Evolutionary conservation across 169 alveolate genomes (phyloP).

Genomic region (Plasmodium coatneyi): DNA sequence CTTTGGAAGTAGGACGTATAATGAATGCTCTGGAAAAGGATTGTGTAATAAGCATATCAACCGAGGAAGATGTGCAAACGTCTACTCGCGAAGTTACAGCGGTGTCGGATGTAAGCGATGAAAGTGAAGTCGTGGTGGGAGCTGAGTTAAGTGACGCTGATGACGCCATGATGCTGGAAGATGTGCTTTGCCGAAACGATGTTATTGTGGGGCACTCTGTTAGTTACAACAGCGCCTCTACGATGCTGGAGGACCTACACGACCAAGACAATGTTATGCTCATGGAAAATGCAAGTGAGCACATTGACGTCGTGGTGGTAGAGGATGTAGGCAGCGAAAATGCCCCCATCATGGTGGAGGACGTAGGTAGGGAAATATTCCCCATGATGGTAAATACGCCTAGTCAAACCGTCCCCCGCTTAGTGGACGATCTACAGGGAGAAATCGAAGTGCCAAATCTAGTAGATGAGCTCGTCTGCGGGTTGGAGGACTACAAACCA

Average conservation of each 20-base stretch:
- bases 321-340: background rate
- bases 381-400: background rate
- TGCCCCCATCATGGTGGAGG: background rate
- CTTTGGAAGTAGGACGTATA: background rate
- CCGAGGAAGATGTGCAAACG: background rate
- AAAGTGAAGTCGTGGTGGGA: background rate
- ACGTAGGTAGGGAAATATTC: background rate
- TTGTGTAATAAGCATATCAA: background rate
- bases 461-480: background rate
- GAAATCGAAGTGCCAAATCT: background rate
- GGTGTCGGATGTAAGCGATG: background rate
- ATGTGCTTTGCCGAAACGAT: background rate
- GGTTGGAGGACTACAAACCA: background rate
- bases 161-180: background rate
- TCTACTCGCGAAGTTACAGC: background rate
- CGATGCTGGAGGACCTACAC: background rate
- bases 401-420: background rate
- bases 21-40: background rate
- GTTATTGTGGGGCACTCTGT: background rate
- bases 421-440: background rate
- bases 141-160: background rate
- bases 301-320: background rate
- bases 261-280: background rate
- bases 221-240: background rate
- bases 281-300: background rate